Conservation (phyloP, 176 grass and related monocot genomes). For the Saccharum officinarum region DNA sequence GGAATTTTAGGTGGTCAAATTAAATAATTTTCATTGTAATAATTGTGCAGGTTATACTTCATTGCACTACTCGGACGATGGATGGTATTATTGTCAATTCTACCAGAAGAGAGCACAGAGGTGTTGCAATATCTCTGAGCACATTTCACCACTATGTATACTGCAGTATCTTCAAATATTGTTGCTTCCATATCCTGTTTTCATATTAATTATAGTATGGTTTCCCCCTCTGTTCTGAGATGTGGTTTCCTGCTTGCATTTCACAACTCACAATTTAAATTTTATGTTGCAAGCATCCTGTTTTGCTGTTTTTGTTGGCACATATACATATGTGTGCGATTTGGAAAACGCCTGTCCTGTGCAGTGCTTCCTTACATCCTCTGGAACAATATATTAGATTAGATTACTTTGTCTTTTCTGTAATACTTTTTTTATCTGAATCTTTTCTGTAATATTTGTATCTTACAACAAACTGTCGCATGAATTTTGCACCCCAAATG, state of each 20-base stretch:
- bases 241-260: not conserved
- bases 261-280: constrained; percentile 2
- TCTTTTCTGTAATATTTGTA: not conserved
- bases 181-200: constrained; percentile 1
- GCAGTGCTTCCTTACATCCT: constrained; percentile 6
- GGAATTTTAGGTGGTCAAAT: not conserved
- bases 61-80: constrained; percentile 80
- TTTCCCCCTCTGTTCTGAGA: not conserved
- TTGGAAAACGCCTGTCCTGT: not conserved
- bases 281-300: not conserved
- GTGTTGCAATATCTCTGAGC: constrained; percentile 45
- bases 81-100: constrained; percentile 79
- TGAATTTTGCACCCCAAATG: constrained; percentile 6
- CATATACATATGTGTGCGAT: not conserved
- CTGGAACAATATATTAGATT: not conserved
- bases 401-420: not conserved
- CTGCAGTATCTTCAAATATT: not conserved
- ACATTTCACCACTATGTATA: not conserved
- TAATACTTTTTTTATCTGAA: not conserved
- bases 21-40: constrained; percentile 3
- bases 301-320: constrained; percentile 11
- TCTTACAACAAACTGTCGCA: constrained; percentile 3
- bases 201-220: not conserved
- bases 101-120: constrained; percentile 81
- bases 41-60: constrained; percentile 68